Evolutionary conservation across 1,284 basidiomycete species (phyloP), one percentile per base, ranked within the genome.

Genomic region (Microbotryum intermedium): DNA sequence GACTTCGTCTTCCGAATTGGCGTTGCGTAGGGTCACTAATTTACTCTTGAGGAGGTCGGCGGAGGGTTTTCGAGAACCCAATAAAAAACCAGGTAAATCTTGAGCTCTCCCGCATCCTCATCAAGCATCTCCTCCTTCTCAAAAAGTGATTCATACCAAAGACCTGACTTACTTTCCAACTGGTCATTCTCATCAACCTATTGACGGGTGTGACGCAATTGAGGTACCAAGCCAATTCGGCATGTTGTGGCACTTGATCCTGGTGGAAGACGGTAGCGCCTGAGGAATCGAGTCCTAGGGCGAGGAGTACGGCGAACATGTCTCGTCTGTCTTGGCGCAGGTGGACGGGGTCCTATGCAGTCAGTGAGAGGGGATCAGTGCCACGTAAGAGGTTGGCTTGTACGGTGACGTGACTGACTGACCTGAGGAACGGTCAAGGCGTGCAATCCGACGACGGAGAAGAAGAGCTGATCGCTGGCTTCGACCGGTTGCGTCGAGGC

Each of bases 401-500:
- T 4, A 18, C 1, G 46, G 21, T 34, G 50, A 23, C 3, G 13
- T 10, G 34, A 20, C 48, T 21, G 47, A 34, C 64, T 45, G 7
- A 51, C 65, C 44, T 67, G 66, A 6, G 90, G 89, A n/a, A 94
- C 77, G 1, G 91, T 94, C 68, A 95, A 79, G 11, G 90, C 89
- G 74, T 95, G 91, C 81, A 89, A 86, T 30, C 92, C 92, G 13
- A 92, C 93, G 65, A 95, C 85, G 20, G 87, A 87, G 74, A 90
- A 95, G 57, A 89, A 76, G 23, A 93, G 78, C 57, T 80, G 76
- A 71, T 90, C 87, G 5, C 81, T 75, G 0, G 79, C 76, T 7
- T 72, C 69, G 0, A 85, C 81, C 43, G 80, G 77, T 48, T 81
- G 77, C 73, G 92, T 89, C 18, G 93, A 78, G 55, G 82, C 81